These are phyloP conservation scores for Alternaria arbusti DNA, from an alignment of 2,329 filamentous ascomycete genomes.

Conservation along the genomic window DNA sequence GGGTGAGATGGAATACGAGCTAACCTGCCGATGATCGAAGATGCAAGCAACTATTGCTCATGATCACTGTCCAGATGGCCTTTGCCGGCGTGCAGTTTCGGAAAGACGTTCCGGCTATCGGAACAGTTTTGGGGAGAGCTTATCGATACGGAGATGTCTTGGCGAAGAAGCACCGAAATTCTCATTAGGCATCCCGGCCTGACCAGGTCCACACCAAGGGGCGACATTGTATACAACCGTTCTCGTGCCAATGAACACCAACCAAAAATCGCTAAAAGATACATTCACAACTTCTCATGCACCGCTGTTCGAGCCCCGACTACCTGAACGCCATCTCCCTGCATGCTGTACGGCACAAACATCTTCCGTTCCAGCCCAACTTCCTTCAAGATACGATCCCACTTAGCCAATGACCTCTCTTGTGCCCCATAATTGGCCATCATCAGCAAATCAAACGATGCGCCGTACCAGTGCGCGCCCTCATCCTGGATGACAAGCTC, in stretches of 20 bases:
- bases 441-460: conserved; percentile 9
- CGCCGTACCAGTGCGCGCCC: conserved; percentile 7
- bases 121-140: neutral
- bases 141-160: neutral
- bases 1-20: neutral
- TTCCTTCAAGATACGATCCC: conserved; percentile 4
- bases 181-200: neutral
- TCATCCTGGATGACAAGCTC: conserved; percentile 3
- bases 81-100: neutral
- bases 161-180: neutral
- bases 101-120: too few relatives aligned
- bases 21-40: neutral
- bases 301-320: neutral
- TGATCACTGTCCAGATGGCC: neutral
- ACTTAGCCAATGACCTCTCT: conserved; percentile 6
- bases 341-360: conserved; percentile 6
- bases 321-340: conserved; percentile 10
- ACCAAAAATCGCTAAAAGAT: neutral
- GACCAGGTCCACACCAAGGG: neutral
- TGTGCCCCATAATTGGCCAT: conserved; percentile 9
- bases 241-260: neutral
- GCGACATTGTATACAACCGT: neutral
- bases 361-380: conserved; percentile 8
- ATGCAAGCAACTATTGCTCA: neutral
- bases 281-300: neutral